Percentiles rank a stretch among this genome's conserved stretches.
phyloP scores from a whole-genome alignment of 2,329 filamentous ascomycete genomes.

The Xylariaceae sp. region DNA sequence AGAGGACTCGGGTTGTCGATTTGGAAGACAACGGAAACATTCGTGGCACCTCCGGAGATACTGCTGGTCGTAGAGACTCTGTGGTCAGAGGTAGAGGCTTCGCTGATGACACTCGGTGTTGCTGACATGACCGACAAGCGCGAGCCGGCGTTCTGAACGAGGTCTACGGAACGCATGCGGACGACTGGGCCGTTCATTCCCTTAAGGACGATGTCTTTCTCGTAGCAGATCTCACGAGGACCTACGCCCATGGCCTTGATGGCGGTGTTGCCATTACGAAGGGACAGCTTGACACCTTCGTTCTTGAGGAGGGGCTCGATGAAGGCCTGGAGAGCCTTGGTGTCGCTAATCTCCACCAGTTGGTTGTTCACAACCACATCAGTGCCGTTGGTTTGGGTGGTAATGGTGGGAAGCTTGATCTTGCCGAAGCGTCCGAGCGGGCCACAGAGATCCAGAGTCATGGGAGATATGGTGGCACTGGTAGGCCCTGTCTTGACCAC shows the following conservation, averaged over 20 bases:
- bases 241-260: constrained; percentile 20
- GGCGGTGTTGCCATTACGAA: constrained; percentile 21
- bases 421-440: constrained; percentile 20
- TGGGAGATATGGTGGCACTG: constrained; percentile 6
- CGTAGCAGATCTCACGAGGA: constrained; percentile 18
- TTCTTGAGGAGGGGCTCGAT: constrained; percentile 17
- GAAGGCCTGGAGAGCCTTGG: constrained; percentile 21
- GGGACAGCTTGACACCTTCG: constrained; percentile 10
- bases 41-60: not conserved
- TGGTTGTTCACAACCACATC: constrained; percentile 19
- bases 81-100: not conserved
- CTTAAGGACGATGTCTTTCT: constrained; percentile 17
- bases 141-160: not conserved
- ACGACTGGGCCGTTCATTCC: constrained; percentile 23
- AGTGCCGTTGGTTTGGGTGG: constrained; percentile 14
- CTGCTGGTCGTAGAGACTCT: not conserved
- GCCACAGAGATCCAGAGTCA: constrained; percentile 12
- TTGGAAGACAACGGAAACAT: constrained; percentile 12
- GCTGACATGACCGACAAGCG: not conserved
- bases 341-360: constrained; percentile 21
- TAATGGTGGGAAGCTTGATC: constrained; percentile 21
- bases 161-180: constrained; percentile 4
- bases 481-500: constrained; percentile 20
- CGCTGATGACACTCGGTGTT: not conserved
- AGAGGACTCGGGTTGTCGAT: constrained; percentile 25